These are phyloP conservation scores for Sporisorium iseilematis-ciliati DNA, from an alignment of 1,284 basidiomycete genomes.

Conservation along the genomic window DNA sequence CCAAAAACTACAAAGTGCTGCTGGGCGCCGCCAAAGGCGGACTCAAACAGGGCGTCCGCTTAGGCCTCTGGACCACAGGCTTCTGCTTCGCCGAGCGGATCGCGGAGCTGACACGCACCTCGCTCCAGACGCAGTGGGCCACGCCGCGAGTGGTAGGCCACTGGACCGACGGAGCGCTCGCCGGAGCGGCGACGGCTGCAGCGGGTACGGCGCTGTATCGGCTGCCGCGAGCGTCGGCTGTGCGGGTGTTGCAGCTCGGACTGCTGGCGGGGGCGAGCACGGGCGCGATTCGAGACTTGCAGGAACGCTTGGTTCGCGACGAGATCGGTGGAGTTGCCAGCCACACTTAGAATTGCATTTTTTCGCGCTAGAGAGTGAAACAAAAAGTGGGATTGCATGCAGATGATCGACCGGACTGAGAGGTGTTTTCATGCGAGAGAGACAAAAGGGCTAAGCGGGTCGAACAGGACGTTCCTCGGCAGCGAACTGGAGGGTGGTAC, in stretches of 20 bases:
- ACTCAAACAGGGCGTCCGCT: slow-evolving; percentile 42
- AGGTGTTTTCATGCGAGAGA: not conserved
- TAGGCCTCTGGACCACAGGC: slow-evolving; percentile 57
- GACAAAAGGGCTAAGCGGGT: slow-evolving; percentile 4
- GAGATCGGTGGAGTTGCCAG: slow-evolving; percentile 48
- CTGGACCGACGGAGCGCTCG: slow-evolving; percentile 60
- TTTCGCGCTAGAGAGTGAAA: too few relatives aligned
- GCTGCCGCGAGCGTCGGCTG: slow-evolving; percentile 27
- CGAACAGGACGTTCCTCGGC: slow-evolving; percentile 18
- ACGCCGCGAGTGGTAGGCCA: slow-evolving; percentile 42
- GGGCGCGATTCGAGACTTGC: slow-evolving; percentile 41
- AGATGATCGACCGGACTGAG: too few relatives aligned
- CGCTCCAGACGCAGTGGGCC: slow-evolving; percentile 16
- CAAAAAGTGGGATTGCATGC: too few relatives aligned
- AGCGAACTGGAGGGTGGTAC: slow-evolving; percentile 29
- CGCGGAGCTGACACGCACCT: slow-evolving; percentile 20
- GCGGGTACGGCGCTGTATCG: slow-evolving; percentile 44
- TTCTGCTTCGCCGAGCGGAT: slow-evolving; percentile 57
- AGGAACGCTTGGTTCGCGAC: slow-evolving; percentile 33
- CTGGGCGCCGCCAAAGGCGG: slow-evolving; percentile 60
- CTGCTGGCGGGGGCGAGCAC: slow-evolving; percentile 43
- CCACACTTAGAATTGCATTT: slow-evolving; percentile 20
- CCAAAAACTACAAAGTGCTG: slow-evolving; percentile 67
- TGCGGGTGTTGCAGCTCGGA: slow-evolving; percentile 42
- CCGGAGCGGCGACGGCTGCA: slow-evolving; percentile 48